A percentile compares a stretch with the other conserved stretches of the same genome.
These are phyloP conservation scores for Zea mays DNA, from an alignment of 176 grass and related monocot genomes.

Conservation along the genomic window Zm-B73-REFERENCE-NAM-5.0 NC_050100.1:224580001-224580500, in stretches of 20 bases:
- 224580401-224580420: slow-evolving; percentile 28
- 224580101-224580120: no score
- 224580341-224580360: slow-evolving; percentile 28
- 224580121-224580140: neutral
- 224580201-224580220: slow-evolving; percentile 8
- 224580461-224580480: slow-evolving; percentile 40
- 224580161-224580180: neutral
- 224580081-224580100: no score
- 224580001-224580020: no score
- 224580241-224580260: slow-evolving; percentile 46
- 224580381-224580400: slow-evolving; percentile 43
- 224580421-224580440: slow-evolving; percentile 40
- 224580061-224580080: no score
- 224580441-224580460: slow-evolving; percentile 51
- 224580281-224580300: slow-evolving; percentile 60
- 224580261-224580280: slow-evolving; percentile 63
- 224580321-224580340: slow-evolving; percentile 17
- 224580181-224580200: neutral
- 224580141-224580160: neutral
- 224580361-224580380: slow-evolving; percentile 35
- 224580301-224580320: slow-evolving; percentile 43
- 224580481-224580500: slow-evolving; percentile 47
- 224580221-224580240: slow-evolving; percentile 56
- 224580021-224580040: no score
- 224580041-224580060: no score